Base-by-base conservation (phyloP, 2,329 filamentous ascomycete species). In the Pyrenochaeta sp. region DNA sequence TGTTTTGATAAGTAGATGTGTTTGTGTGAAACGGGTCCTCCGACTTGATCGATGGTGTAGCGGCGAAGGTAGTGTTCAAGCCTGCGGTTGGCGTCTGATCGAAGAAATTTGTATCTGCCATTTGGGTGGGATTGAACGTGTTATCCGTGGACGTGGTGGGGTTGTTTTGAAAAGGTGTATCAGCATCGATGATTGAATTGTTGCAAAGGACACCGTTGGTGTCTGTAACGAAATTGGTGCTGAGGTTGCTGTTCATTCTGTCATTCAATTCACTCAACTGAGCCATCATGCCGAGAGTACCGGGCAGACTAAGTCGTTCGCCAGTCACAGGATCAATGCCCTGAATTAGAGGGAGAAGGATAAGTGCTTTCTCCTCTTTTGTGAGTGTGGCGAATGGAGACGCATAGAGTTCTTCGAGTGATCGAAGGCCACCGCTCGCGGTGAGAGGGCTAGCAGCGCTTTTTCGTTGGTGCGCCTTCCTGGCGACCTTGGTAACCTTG, bases 291-390 rank as follows among this genome's bases (percentile, higher is more conserved):
- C 20, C 40, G 15, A 50, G 14, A 2, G 40, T 31, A 20, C 47
- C 47, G 11, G 47, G 31, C 17, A 10, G 35, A 5, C 30, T 15
- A 2, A 45, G 29, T 27, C 30, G 39, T 6, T 17, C 7, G 10
- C 57, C 57, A 4, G 54, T 61, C 12, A n/a, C 23, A 2, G 66
- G 67, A 14, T 69, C 51, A 7, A 61, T 42, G 10, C 61, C 61
- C 5, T 60, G 51, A 7, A 68, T 49, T 5, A 69, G 44, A 4
- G 61, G 64, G 0, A 64, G 48, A 2, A 69, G 42, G 6, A 71
- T 18, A 2, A 58, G 55, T 1, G 45, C 37, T 43, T 66, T 64
- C 43, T 69, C 68, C 7, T 56, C 41, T 2, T 45, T 18, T 1
- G 45, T 39, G 4, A 69, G 52, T 1, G 33, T 45, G 7, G 18